Evolutionary conservation across 1,284 basidiomycete species (phyloP), one percentile per base, ranked within the genome.

Genomic region (Phellinidium pouzarii): DNA sequence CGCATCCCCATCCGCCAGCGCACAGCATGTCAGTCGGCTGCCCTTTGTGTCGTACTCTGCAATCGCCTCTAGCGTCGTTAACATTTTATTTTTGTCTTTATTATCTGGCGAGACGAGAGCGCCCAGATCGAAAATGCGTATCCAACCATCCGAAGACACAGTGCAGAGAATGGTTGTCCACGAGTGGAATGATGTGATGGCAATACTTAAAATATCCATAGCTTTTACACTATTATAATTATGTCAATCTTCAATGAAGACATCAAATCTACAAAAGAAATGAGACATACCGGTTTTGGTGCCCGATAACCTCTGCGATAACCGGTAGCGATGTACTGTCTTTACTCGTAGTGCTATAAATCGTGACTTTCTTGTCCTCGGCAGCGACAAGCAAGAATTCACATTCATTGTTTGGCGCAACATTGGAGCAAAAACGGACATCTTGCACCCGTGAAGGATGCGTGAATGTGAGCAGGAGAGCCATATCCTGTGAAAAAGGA

Each of bases 371-470:
- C 59, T 87, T 91, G 65, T 95, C 91, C 67, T 97, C 93, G 1
- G 86, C 91, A 1, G 82, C 89, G 7, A 84, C 86, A 34, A 93
- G 74, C 5, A 95, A 70, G 25, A 93, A 65, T 61, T 92, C 86
- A 22, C 74, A 75, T 2, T 71, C 66, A 0, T 74, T 76, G 31
- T 75, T 69, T 1, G 73, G 66, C 2, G 55, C 49, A 17, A 57
- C 41, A 9, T 57, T 53, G 0, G 67, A 64, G 62, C 77, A 81
- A 66, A 95, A 95, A 47, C 75, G 76, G 45, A 91, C 66, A 58
- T 87, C 84, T 58, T 95, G 92, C 61, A 94, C 77, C 8, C 93
- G 80, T 3, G 87, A 82, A 1, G 84, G 74, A 60, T 93, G 89
- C 0, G 70, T 75, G 58, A 94, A 77, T 0, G 79, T 83, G 61